These are phyloP conservation scores for Ustilago shanxiensis DNA, from an alignment of 1,284 basidiomycete genomes.

Conservation along the genomic window DNA sequence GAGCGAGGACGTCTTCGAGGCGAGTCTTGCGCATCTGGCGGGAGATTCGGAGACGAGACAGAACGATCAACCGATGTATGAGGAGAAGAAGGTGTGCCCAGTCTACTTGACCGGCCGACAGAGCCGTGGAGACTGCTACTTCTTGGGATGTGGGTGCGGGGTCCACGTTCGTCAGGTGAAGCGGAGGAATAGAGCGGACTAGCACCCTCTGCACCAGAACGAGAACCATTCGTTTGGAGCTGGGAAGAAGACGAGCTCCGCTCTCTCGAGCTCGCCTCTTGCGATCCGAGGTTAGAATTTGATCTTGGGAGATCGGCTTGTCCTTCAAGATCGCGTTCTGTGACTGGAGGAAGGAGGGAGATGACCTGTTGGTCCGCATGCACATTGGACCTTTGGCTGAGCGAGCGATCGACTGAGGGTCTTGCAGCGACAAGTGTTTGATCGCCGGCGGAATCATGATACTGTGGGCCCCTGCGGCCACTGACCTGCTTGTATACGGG, in stretches of 20 bases:
- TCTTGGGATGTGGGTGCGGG: slow-evolving; percentile 20
- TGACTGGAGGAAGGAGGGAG: slow-evolving; percentile 27
- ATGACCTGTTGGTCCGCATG: slow-evolving; percentile 1
- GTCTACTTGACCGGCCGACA: slow-evolving; percentile 8
- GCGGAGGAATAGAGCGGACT: not conserved
- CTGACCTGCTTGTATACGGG: slow-evolving; percentile 41
- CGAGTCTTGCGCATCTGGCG: slow-evolving; percentile 1
- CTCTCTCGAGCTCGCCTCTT: not conserved
- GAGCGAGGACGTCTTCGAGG: slow-evolving; percentile 35
- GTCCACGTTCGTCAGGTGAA: not conserved
- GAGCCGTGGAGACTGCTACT: slow-evolving; percentile 43
- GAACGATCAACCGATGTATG: slow-evolving; percentile 2
- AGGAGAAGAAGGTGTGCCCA: not conserved
- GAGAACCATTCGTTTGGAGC: not conserved
- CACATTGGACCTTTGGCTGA: not conserved
- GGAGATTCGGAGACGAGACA: not conserved
- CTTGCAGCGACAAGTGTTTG: not conserved
- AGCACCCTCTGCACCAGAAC: not conserved
- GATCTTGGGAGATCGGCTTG: slow-evolving; percentile 7
- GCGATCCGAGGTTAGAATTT: not conserved
- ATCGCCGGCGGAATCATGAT: slow-evolving; percentile 9
- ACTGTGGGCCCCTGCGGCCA: slow-evolving; percentile 37
- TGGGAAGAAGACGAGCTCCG: slow-evolving; percentile 4
- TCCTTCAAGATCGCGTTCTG: slow-evolving; percentile 25
- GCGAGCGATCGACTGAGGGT: not conserved